Conservation (phyloP, 768 basidiomycete genomes). For the Trametes sanguinea region DNA sequence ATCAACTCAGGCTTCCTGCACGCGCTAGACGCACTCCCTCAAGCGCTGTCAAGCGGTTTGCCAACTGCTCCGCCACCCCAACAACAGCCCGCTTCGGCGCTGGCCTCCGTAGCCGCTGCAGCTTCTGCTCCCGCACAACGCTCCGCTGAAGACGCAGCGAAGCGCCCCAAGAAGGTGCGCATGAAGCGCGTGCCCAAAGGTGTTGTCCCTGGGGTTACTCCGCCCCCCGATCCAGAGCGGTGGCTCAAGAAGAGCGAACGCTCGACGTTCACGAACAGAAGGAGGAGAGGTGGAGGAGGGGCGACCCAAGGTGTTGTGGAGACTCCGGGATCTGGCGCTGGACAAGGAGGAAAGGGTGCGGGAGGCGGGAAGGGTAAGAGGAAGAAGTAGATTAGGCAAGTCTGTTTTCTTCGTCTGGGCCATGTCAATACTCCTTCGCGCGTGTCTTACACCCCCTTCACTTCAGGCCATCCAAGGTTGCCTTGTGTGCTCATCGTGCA, state of each 20-base stretch:
- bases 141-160: slow-evolving; percentile 28
- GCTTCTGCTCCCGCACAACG: slow-evolving; percentile 6
- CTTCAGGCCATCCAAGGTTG: slow-evolving; percentile 9
- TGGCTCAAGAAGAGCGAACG: slow-evolving; percentile 89
- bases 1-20: slow-evolving; percentile 68
- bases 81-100: slow-evolving; percentile 37
- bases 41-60: slow-evolving; percentile 50
- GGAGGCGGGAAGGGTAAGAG: slow-evolving; percentile 63
- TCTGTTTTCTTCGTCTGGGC: background rate
- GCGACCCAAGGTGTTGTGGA: slow-evolving; percentile 71
- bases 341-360: slow-evolving; percentile 33
- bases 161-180: slow-evolving; percentile 49
- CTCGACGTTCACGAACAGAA: slow-evolving; percentile 54
- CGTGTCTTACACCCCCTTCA: background rate
- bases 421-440: background rate
- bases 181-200: slow-evolving; percentile 71
- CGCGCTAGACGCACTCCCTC: slow-evolving; percentile 61
- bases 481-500: slow-evolving; percentile 18
- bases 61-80: slow-evolving; percentile 65
- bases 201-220: slow-evolving; percentile 78
- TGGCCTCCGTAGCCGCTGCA: slow-evolving; percentile 18
- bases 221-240: slow-evolving; percentile 81
- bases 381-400: slow-evolving; percentile 50
- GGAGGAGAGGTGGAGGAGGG: slow-evolving; percentile 48
- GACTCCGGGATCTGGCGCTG: slow-evolving; percentile 30